A percentile compares a stretch with the other conserved stretches of the same genome.
phyloP scores from a whole-genome alignment of 2,329 filamentous ascomycete genomes.

The Chrysoporthe puriensis region DNA sequence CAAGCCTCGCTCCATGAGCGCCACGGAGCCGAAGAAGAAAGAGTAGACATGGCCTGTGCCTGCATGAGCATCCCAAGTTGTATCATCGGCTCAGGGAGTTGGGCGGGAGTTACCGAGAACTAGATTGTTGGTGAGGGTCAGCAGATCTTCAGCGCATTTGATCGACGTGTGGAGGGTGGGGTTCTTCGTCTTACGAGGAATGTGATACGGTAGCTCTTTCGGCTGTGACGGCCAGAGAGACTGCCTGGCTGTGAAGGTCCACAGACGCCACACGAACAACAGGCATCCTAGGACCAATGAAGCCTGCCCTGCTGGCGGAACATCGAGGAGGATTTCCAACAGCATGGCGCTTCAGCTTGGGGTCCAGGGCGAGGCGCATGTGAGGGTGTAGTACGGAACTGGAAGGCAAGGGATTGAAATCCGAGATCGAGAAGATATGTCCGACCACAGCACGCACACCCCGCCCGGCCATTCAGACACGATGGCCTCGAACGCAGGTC shows the following conservation, averaged over 20 bases:
- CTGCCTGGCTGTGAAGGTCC: constrained; percentile 9
- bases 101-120: not conserved
- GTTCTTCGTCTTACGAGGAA: not conserved
- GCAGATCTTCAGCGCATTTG: not conserved
- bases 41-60: constrained; percentile 7
- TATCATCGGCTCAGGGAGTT: not conserved
- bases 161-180: not conserved
- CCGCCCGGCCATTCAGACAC: too few species aligned
- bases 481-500: not conserved
- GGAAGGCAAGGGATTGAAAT: not conserved
- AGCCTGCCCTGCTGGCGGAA: constrained; percentile 5
- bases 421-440: too few species aligned
- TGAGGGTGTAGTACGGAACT: not conserved
- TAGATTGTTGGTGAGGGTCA: not conserved
- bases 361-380: not conserved
- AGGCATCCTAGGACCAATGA: not conserved
- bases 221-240: constrained; percentile 5
- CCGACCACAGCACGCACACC: too few species aligned
- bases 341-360: not conserved
- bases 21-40: constrained; percentile 11
- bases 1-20: constrained; percentile 12
- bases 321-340: not conserved
- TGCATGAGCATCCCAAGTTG: not conserved
- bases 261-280: constrained; percentile 9
- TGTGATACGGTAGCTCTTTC: constrained; percentile 10